Base-by-base conservation (phyloP, 1,284 basidiomycete species). In the Schizophyllum amplum region DNA sequence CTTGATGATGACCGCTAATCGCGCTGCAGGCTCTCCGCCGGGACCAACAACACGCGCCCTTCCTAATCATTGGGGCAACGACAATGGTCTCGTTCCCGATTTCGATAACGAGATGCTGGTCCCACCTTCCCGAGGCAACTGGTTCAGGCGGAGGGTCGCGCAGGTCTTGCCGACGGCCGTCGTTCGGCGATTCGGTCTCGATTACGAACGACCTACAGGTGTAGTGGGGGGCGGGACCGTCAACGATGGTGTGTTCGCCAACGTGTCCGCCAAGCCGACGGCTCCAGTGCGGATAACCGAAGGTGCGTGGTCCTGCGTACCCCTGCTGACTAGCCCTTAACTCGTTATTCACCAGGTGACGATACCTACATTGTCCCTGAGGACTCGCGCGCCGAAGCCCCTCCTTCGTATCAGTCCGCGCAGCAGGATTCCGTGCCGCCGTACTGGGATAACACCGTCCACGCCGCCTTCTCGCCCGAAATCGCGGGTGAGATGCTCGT, bases 401-500 rank as follows among this genome's bases (percentile, higher is more conserved):
- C 94, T 4, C 94, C 94, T 15, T 84, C 87, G 4, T 99, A 99
- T 71, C 87, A 92, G 50, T 79, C 85, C 27, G 96, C 97, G 4
- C 88, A 97, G 64, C 88, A 92, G 9, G 96, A 99, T 70, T 85
- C 94, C 13, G 94, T 95, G 1, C 96, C 96, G 1, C 92, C 95
- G 0, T 99, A 99, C 71, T 98, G 95, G 88, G 97, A 98, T 68
- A 98, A 94, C 5, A 96, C 94, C 1, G 86, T 98, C 23, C 91
- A 98, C 63, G 86, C 88, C 23, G 87, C 89, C 5, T 85, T 86
- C 57, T 72, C 81, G 15, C 70, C 80, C 24, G 77, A 76, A 60
- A 65, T 72, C 3, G 66, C 75, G 27, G 88, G 87, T 50, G 87
- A 89, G 63, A 80, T 91, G 72, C 81, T 90, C 62, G 81, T 92